A percentile compares a stretch with the other conserved stretches of the same genome.
These are phyloP conservation scores for Rhododendron williamsianum DNA, from an alignment of 148 eudicot genomes.

Conservation along the genomic window DNA sequence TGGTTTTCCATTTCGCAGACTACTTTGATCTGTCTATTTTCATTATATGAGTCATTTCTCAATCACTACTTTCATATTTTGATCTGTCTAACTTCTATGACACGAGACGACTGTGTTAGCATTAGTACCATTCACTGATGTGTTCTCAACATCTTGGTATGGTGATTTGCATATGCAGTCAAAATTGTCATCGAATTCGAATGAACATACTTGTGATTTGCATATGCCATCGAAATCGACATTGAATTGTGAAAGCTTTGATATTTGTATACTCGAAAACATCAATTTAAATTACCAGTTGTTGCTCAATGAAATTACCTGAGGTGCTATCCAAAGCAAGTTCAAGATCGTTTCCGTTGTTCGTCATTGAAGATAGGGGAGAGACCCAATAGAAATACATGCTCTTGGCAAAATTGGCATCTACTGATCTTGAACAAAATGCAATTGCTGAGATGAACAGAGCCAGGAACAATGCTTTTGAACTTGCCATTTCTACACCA, in stretches of 20 bases:
- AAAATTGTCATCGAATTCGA: background rate
- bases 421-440: constrained; percentile 28
- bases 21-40: background rate
- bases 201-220: background rate
- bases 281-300: background rate
- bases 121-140: background rate
- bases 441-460: constrained; percentile 20
- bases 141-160: background rate
- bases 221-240: background rate
- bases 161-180: background rate
- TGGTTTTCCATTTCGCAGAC: background rate
- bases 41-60: background rate
- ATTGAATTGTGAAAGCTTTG: background rate
- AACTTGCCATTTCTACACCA: constrained; percentile 31
- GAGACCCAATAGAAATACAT: constrained; percentile 46
- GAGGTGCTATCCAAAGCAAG: constrained; percentile 34
- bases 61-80: background rate
- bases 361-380: constrained; percentile 18
- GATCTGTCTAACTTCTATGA: background rate
- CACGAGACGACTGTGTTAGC: background rate
- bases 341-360: constrained; percentile 31
- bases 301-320: constrained; percentile 29
- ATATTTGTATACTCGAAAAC: background rate
- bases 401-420: constrained; percentile 24
- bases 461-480: constrained; percentile 23